These are phyloP conservation scores for Escallonia herrerae DNA, from an alignment of 129 eudicot species.

Conservation along the genomic window DNA sequence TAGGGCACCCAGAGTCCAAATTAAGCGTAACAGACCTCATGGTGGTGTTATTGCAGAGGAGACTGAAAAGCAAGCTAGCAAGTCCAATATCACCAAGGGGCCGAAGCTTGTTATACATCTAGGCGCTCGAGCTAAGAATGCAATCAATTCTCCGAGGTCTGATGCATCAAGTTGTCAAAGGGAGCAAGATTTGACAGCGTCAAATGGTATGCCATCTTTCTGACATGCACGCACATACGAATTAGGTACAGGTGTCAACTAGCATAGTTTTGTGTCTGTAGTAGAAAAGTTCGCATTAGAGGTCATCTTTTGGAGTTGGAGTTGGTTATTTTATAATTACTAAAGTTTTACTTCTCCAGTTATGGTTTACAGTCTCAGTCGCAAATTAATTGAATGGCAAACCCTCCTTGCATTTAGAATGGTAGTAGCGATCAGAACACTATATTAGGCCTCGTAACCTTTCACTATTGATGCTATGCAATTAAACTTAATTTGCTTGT, in stretches of 20 bases:
- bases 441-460: too few species aligned
- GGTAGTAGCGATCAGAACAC: too few species aligned
- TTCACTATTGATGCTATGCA: too few species aligned
- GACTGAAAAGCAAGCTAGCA: constrained; percentile 30
- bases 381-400: too few species aligned
- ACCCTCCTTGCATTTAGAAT: too few species aligned
- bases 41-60: constrained; percentile 28
- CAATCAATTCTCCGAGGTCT: constrained; percentile 54
- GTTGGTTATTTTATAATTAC: neutral
- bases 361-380: too few species aligned
- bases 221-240: too few species aligned
- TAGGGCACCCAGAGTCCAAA: constrained; percentile 32
- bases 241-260: too few species aligned
- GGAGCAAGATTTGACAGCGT: constrained; percentile 43
- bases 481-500: too few species aligned
- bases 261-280: too few species aligned
- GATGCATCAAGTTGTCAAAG: constrained; percentile 59
- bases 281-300: too few species aligned
- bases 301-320: neutral
- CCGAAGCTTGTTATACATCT: constrained; percentile 90
- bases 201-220: constrained; percentile 43
- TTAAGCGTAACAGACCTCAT: constrained; percentile 40
- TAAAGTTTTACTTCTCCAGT: too few species aligned
- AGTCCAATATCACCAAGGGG: constrained; percentile 51
- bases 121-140: constrained; percentile 58